These are phyloP conservation scores for Phytophthora tentaculata DNA, from an alignment of 352 stramenopile species.

Conservation along the genomic window DNA sequence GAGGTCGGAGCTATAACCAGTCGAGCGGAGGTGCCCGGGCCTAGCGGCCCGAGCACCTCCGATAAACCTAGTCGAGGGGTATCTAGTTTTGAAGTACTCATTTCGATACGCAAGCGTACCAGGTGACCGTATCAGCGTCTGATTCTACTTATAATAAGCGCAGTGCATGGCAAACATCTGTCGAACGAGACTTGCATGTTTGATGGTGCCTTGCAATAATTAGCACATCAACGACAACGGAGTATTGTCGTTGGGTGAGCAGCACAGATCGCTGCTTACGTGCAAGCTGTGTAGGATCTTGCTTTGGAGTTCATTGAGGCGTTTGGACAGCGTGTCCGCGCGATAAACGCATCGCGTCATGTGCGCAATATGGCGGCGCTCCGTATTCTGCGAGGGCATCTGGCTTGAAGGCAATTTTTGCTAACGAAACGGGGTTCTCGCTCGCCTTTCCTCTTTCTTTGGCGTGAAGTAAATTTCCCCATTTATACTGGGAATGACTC, in stretches of 20 bases:
- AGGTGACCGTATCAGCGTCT: neutral
- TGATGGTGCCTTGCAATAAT: too few relatives aligned
- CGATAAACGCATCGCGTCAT: constrained; percentile 3
- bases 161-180: too few relatives aligned
- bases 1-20: too few relatives aligned
- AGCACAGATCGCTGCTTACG: neutral
- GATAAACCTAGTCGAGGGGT: constrained; percentile 2
- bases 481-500: too few relatives aligned
- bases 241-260: neutral
- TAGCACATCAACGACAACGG: neutral
- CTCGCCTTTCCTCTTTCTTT: too few relatives aligned
- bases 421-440: neutral
- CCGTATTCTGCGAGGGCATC: constrained; percentile 10
- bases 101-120: too few relatives aligned
- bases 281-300: constrained; percentile 3
- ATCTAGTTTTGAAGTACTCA: too few relatives aligned
- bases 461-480: too few relatives aligned
- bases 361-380: constrained; percentile 7
- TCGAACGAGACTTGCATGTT: neutral
- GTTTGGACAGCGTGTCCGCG: constrained; percentile 1
- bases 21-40: too few relatives aligned
- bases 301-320: neutral
- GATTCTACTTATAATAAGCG: neutral
- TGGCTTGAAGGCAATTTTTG: constrained; percentile 14
- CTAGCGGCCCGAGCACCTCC: too few relatives aligned